A percentile compares a stretch with the other conserved stretches of the same genome.
phyloP scores from a whole-genome alignment of 108 stramenopile genomes.

The Cylindrotheca fusiformis region DNA sequence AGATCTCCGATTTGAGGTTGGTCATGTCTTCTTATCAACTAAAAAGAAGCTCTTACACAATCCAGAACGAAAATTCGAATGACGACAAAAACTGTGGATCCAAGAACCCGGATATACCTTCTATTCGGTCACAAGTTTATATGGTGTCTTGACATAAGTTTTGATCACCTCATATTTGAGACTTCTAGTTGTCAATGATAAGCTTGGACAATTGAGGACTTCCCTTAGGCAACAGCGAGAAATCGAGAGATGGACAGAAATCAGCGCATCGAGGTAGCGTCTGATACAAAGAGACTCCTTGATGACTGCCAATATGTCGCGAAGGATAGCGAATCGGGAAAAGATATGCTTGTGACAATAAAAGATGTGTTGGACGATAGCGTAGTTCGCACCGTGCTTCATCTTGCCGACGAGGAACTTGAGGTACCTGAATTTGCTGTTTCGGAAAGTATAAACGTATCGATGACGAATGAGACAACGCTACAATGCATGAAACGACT shows the following conservation, averaged over 20 bases:
- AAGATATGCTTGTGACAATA: not conserved
- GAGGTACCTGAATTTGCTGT: not conserved
- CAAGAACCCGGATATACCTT: too few species aligned
- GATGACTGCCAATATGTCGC: not conserved
- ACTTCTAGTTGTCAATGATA: too few species aligned
- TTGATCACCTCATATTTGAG: too few species aligned
- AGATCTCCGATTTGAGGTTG: too few species aligned
- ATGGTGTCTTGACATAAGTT: too few species aligned
- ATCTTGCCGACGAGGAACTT: not conserved
- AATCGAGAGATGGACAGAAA: conserved; percentile 11
- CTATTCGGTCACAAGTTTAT: too few species aligned
- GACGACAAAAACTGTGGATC: too few species aligned
- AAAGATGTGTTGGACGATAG: conserved; percentile 1
- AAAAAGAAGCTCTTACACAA: too few species aligned
- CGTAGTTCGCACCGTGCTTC: conserved; percentile 1
- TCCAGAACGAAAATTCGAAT: too few species aligned
- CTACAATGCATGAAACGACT: conserved; percentile 8
- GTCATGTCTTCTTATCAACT: too few species aligned
- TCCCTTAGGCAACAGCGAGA: too few species aligned
- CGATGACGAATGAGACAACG: conserved; percentile 8
- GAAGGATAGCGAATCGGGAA: not conserved
- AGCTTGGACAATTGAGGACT: too few species aligned
- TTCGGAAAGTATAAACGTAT: not conserved
- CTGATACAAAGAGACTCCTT: conserved; percentile 3
- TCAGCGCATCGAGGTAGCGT: conserved; percentile 8